These are phyloP conservation scores for Myotisia sp. DNA, from an alignment of 2,329 filamentous ascomycete species.

Conservation along the genomic window DNA sequence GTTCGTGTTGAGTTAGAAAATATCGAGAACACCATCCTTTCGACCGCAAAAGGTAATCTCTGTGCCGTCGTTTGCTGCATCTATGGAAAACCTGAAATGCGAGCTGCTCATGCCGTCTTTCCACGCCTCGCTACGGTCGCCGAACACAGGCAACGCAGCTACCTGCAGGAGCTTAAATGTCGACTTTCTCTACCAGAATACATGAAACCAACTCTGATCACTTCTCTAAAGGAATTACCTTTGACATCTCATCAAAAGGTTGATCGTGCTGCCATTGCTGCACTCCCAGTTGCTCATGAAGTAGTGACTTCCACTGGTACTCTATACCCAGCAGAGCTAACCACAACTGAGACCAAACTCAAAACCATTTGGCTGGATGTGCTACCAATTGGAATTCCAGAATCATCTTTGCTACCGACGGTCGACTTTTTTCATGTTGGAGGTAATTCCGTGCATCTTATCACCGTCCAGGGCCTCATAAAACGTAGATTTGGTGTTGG, in stretches of 20 bases:
- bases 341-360: constrained; percentile 1
- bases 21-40: constrained; percentile 2
- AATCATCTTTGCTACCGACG: not conserved
- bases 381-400: not conserved
- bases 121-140: not conserved
- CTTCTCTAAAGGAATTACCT: constrained; percentile 7
- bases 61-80: not conserved
- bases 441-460: constrained; percentile 19
- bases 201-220: constrained; percentile 8
- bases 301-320: not conserved
- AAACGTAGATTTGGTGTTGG: constrained; percentile 18
- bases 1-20: constrained; percentile 14
- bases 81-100: constrained; percentile 1
- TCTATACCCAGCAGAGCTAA: not conserved
- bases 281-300: constrained; percentile 6
- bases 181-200: constrained; percentile 9
- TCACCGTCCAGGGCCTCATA: constrained; percentile 25
- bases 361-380: constrained; percentile 5
- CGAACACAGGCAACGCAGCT: not conserved
- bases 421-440: constrained; percentile 16
- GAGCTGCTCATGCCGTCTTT: constrained; percentile 7
- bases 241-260: constrained; percentile 7
- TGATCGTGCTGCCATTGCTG: constrained; percentile 5
- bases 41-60: not conserved
- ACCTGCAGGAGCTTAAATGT: not conserved